phyloP scores from a whole-genome alignment of 352 stramenopile genomes.

The Globisporangium canariense region DNA sequence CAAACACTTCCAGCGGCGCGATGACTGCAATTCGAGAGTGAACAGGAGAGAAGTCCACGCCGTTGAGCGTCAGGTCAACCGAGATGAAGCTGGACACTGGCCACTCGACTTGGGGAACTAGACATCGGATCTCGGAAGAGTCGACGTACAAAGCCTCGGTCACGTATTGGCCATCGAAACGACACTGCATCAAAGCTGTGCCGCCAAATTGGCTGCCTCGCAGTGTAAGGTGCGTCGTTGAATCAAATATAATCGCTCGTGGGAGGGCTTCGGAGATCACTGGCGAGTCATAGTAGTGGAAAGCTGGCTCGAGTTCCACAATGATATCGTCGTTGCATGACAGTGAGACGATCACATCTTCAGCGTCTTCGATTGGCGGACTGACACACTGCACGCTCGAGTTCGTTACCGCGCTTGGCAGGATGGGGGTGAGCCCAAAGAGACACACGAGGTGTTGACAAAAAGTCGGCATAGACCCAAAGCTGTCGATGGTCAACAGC shows the following conservation, averaged over 20 bases:
- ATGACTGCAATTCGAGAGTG: conserved; percentile 23
- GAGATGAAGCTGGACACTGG: conserved; percentile 19
- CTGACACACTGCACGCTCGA: conserved; percentile 24
- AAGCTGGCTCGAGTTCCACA: conserved; percentile 24
- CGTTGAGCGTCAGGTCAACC: conserved; percentile 33
- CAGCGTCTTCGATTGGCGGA: conserved; percentile 15
- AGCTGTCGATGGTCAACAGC: conserved; percentile 23
- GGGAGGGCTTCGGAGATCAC: conserved; percentile 19
- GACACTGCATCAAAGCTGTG: conserved; percentile 19
- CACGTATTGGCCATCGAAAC: conserved; percentile 18
- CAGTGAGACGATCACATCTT: conserved; percentile 23
- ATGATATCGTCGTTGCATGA: conserved; percentile 26
- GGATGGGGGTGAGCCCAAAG: conserved; percentile 20
- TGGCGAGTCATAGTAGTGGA: conserved; percentile 29
- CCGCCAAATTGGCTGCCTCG: conserved; percentile 24
- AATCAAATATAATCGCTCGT: conserved; percentile 19
- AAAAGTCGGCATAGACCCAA: background rate
- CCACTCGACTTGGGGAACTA: conserved; percentile 16
- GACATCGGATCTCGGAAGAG: conserved; percentile 26
- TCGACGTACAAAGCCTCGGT: conserved; percentile 18
- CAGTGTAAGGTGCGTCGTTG: conserved; percentile 20
- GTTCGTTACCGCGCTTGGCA: conserved; percentile 7
- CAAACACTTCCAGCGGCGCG: conserved; percentile 25
- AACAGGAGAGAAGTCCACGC: conserved; percentile 28
- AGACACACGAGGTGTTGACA: conserved; percentile 29